phyloP scores from a whole-genome alignment of 2,329 filamentous ascomycete genomes.

The Pseudocercospora musae region DNA sequence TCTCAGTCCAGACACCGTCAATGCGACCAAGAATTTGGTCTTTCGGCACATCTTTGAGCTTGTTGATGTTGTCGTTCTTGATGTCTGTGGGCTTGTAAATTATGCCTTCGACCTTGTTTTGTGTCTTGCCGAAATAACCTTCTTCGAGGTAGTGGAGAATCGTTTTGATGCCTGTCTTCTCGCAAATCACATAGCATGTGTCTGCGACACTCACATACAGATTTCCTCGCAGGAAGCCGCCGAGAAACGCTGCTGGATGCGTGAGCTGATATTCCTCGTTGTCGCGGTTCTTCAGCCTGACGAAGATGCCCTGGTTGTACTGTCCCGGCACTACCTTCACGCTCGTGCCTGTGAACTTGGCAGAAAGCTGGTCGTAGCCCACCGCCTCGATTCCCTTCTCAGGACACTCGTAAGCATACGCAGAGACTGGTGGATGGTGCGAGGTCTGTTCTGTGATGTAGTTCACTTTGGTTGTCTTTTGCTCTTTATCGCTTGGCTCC shows the following conservation, averaged over 20 bases:
- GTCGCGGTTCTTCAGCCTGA: slow-evolving; percentile 73
- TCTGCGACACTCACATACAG: slow-evolving; percentile 89
- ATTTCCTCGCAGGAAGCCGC: slow-evolving; percentile 81
- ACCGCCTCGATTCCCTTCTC: slow-evolving; percentile 83
- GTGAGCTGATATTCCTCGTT: slow-evolving; percentile 93
- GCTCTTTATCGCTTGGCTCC: slow-evolving; percentile 53
- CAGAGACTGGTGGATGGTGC: slow-evolving; percentile 94
- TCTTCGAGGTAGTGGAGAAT: slow-evolving; percentile 93
- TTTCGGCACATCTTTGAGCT: slow-evolving; percentile 81
- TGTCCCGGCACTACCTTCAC: slow-evolving; percentile 87
- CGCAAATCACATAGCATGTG: slow-evolving; percentile 80
- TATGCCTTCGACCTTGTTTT: slow-evolving; percentile 87
- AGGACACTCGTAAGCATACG: slow-evolving; percentile 89
- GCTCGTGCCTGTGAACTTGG: slow-evolving; percentile 95
- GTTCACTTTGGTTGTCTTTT: slow-evolving; percentile 68
- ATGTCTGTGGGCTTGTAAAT: slow-evolving; percentile 82
- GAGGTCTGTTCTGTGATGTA: slow-evolving; percentile 98
- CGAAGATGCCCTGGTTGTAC: slow-evolving; percentile 94
- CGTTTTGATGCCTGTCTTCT: slow-evolving; percentile 84
- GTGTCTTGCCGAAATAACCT: slow-evolving; percentile 86
- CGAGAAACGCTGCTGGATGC: slow-evolving; percentile 88
- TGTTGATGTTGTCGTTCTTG: slow-evolving; percentile 73
- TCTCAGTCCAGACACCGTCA: slow-evolving; percentile 79
- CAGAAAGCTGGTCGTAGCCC: slow-evolving; percentile 93
- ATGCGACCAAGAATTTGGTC: slow-evolving; percentile 79